Evolutionary conservation across 208 protist species (phyloP), one percentile per base, ranked within the genome.

Genomic region (Lotmaria passim): DNA sequence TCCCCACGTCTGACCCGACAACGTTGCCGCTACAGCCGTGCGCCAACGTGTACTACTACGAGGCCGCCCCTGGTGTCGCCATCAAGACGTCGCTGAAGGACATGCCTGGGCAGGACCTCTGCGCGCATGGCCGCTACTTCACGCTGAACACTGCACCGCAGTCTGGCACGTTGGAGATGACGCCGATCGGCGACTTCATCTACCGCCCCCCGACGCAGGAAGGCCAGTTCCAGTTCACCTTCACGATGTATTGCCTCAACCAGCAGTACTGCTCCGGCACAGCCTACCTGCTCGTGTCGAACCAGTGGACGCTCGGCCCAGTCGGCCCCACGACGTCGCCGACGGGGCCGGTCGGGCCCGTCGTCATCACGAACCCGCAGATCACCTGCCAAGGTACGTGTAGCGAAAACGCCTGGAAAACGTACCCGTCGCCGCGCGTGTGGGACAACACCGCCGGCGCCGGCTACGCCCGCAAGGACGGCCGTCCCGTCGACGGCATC

Each of bases 21-120:
- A 69, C 24, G 38, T 55, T 72, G 38, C 69, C 65, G 67, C 56
- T 94, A 43, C 76, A 59, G 30, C 53, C 80, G 48, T 95, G 89
- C 56, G 78, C 89, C 26, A 87, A 80, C 24, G 83, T 91, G 39
- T 95, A 95, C 75, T 90, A 91, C 75, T 95, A 91, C 81, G 23
- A 80, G 26, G 81, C 79, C 17, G 61, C 65, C 0, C 79, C 86
- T 17, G 77, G 79, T 14, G 73, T 79, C 33, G 72, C 79, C 10
- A 64, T 93, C 17, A 90, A 81, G 60, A 71, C 63, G 26, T 90
- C 89, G 31, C 83, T 95, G 36, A 81, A 68, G 52, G 78, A 80
- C 38, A 69, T 89, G 64, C 75, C 79, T 3, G 78, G 81, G 7
- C 75, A 92, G 64, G 79, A 88, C 65, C n/a, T 73, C 8, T 95